Evolutionary conservation across 495 filamentous ascomycete genomes (phyloP), one percentile per base, ranked within the genome.

Genomic region (Xylaria longipes): DNA sequence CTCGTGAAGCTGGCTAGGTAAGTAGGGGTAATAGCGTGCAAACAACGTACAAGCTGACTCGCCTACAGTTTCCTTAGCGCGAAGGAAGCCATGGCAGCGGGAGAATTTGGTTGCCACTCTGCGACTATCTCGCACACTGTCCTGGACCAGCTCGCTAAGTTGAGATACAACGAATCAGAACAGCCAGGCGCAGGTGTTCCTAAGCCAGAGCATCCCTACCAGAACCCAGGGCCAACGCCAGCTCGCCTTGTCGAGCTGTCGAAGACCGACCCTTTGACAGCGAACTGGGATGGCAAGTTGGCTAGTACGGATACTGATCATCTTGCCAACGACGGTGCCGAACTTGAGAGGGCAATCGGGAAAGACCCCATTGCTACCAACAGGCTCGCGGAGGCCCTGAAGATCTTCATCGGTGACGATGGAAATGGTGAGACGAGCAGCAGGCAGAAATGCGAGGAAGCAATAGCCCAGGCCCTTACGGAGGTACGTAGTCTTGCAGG

Each of bases 1-100:
- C 73, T 82, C 41, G 73, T 85, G 33, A 83, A 82, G 69, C 77
- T 79, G 64, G 82, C 74, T 7, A 76, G 73, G 73, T 75, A 70
- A 6, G 62, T 43, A 33, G 62, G 12, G 25, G 33, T 29, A 64
- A 25, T 56, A 45, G 56, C 27, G 54, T 35, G 41, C 22, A 46
- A 15, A 17, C 37, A 33, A 45, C 15, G 39, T 33, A 67, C 29
- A n/a, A 50, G 52, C 39, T 39, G 15, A 57, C 33, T 27, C 39
- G 50, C 17, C 8, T 48, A 77, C 11, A 82, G 80, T 77, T 81
- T 81, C 62, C 71, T 75, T 35, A 70, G 66, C 56, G 61, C 73
- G 46, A 74, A 75, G 68, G 75, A 79, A 68, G 77, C 73, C 41
- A 77, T 79, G 77, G 75, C 77, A 14, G 72, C 73, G 54, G 73